Conservation (phyloP, 306 rosid species). For the Inga leiocalycina region DNA sequence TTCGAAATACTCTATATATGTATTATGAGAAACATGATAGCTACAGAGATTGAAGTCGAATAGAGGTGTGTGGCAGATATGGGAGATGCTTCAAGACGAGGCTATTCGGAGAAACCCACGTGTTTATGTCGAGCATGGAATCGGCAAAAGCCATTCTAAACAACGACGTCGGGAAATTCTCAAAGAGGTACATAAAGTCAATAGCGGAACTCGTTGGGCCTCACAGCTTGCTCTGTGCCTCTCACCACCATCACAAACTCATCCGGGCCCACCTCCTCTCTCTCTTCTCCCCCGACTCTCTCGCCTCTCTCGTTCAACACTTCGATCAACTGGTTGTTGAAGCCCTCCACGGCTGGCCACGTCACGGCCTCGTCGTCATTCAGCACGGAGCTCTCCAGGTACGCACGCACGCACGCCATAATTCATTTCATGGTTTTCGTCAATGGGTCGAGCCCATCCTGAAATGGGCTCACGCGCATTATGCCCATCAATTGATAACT, state of each 20-base stretch:
- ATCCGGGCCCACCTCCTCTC: constrained; percentile 53
- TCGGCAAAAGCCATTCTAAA: constrained; percentile 66
- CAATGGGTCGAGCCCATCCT: no score
- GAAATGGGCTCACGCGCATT: neutral
- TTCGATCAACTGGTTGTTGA: constrained; percentile 56
- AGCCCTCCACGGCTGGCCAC: constrained; percentile 56
- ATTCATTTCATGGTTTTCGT: neutral
- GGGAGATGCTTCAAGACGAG: constrained; percentile 80
- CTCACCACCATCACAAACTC: constrained; percentile 63
- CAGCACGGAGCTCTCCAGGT: constrained; percentile 76
- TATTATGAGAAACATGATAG: neutral
- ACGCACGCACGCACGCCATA: neutral
- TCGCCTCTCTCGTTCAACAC: constrained; percentile 50
- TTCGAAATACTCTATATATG: neutral
- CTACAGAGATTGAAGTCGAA: neutral
- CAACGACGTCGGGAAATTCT: constrained; percentile 65
- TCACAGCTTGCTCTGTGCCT: constrained; percentile 69
- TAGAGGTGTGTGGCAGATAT: constrained; percentile 43
- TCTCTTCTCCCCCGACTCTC: constrained; percentile 50
- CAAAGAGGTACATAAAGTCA: constrained; percentile 68
- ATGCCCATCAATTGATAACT: neutral
- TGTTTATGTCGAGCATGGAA: constrained; percentile 63
- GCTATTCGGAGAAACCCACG: constrained; percentile 73
- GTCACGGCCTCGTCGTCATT: constrained; percentile 45
- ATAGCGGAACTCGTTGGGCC: constrained; percentile 67